phyloP scores from a whole-genome alignment of 2,329 filamentous ascomycete species.

The Calonectria pseudoreteaudii region DNA sequence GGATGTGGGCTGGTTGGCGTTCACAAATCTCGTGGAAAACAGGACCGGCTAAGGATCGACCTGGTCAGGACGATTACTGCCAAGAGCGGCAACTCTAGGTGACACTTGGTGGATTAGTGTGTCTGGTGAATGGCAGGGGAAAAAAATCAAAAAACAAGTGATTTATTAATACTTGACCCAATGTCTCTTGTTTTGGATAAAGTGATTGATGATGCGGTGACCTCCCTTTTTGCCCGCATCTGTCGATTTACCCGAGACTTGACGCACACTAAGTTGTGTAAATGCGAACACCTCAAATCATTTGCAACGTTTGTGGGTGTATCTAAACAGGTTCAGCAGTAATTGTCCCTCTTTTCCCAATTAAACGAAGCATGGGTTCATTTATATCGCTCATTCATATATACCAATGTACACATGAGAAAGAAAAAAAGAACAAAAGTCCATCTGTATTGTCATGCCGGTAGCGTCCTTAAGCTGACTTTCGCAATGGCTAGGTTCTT shows the following conservation, averaged over 20 bases:
- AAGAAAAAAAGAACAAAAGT: neutral
- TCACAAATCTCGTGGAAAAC: conserved; percentile 8
- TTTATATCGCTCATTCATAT: too few species aligned
- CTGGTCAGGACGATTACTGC: neutral
- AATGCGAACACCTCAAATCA: neutral
- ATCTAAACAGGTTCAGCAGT: neutral
- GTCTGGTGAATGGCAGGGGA: neutral
- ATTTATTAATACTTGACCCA: neutral
- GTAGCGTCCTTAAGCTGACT: neutral
- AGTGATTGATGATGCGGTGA: neutral
- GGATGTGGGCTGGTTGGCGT: conserved; percentile 19
- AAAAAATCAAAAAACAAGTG: conserved; percentile 6
- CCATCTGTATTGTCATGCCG: neutral
- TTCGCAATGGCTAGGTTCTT: neutral
- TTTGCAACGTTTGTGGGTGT: neutral
- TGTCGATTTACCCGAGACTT: neutral
- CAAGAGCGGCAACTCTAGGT: neutral
- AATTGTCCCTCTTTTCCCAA: neutral
- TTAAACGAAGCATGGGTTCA: neutral
- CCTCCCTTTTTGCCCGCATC: neutral
- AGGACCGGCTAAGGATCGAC: neutral
- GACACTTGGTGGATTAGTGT: neutral
- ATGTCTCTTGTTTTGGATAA: neutral
- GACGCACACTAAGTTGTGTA: neutral
- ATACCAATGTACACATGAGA: neutral